A percentile compares a stretch with the other conserved stretches of the same genome.
Evolutionary conservation across 208 protist genomes (phyloP).

Genomic region (Leishmania major): DNA sequence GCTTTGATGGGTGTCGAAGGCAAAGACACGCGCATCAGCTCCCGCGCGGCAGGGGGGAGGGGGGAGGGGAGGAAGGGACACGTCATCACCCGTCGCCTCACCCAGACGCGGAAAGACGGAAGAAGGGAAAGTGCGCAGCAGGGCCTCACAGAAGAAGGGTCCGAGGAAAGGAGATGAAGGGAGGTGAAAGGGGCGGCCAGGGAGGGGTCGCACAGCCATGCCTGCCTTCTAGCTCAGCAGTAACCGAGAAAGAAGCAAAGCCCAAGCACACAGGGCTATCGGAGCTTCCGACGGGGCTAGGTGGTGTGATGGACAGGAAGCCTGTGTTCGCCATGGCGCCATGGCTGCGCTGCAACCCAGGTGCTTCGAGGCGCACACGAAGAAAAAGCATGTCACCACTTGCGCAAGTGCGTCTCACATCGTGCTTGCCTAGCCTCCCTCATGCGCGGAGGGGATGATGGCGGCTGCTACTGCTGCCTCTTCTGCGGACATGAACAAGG

Average conservation of each 20-base stretch:
- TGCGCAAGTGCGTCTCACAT: too few species aligned
- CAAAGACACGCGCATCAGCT: neutral
- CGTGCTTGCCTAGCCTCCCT: neutral
- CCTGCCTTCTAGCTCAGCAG: neutral
- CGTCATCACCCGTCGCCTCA: neutral
- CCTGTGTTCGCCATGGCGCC: neutral
- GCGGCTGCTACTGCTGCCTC: neutral
- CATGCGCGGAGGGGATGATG: neutral
- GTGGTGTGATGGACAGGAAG: neutral
- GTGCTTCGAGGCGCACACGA: neutral
- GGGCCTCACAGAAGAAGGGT: neutral
- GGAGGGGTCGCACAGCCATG: neutral
- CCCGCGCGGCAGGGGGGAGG: neutral
- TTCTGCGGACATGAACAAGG: neutral
- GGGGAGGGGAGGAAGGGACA: too few species aligned
- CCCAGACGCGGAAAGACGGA: neutral
- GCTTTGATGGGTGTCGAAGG: neutral
- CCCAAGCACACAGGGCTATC: neutral
- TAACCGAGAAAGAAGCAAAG: neutral
- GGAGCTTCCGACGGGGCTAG: neutral
- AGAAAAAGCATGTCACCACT: neutral
- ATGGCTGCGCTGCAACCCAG: neutral
- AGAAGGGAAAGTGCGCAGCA: neutral
- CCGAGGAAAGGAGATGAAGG: neutral
- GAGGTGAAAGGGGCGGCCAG: neutral